Evolutionary conservation across 139 green algal genomes (phyloP).

Genomic region (Tetradesmus obliquus): DNA sequence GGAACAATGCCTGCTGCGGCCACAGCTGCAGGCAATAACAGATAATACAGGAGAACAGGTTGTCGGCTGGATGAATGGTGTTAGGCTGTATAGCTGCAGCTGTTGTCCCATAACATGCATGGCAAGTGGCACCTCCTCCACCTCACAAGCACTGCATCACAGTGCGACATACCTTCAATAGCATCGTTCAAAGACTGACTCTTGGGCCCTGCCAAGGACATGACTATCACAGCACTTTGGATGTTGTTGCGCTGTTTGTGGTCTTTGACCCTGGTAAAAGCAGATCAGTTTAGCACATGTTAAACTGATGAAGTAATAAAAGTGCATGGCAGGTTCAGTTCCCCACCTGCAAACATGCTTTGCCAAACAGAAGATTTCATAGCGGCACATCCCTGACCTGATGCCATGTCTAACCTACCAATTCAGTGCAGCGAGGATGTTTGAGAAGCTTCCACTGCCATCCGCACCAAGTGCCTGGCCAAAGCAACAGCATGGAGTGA

Average conservation of each 20-base stretch:
- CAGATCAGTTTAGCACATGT: background rate
- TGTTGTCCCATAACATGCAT: too few species aligned
- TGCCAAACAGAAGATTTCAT: too few species aligned
- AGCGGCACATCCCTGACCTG: too few species aligned
- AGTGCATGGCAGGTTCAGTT: background rate
- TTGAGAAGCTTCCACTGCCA: conserved; percentile 60
- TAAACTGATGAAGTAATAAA: background rate
- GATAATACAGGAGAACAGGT: background rate
- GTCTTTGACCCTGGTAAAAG: conserved; percentile 62
- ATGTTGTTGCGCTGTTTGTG: conserved; percentile 55
- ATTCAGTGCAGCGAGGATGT: conserved; percentile 65
- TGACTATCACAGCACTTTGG: conserved; percentile 63
- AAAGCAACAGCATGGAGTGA: too few species aligned
- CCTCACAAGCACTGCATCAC: background rate
- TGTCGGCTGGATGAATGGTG: too few species aligned
- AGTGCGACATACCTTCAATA: conserved; percentile 46
- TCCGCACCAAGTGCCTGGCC: conserved; percentile 40
- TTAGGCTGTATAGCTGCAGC: too few species aligned
- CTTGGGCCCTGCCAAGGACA: conserved; percentile 69
- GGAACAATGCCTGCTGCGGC: conserved; percentile 58
- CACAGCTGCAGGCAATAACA: background rate
- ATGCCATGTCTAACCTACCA: conserved; percentile 51
- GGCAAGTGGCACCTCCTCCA: too few species aligned
- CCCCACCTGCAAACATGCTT: background rate
- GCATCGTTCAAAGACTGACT: conserved; percentile 69